Evolutionary conservation across 345 rosid genomes (phyloP).

Genomic region (Moricandia arvensis): DNA sequence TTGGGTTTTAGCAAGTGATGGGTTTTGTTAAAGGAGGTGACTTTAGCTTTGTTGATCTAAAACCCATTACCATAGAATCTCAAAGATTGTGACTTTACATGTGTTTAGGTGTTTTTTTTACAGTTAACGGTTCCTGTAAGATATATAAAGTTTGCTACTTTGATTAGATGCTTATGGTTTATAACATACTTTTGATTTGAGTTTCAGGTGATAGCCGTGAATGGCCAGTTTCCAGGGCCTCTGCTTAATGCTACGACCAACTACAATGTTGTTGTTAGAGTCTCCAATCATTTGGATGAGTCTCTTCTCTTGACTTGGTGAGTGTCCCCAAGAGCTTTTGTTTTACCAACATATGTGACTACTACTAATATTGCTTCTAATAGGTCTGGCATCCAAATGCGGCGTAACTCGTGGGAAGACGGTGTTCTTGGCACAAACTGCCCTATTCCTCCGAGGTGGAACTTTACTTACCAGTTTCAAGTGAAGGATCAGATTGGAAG

Average conservation of each 20-base stretch:
- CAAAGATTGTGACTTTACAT: background rate
- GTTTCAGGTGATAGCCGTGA: background rate
- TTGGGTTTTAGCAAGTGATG: background rate
- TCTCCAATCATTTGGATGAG: background rate
- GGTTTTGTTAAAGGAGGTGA: background rate
- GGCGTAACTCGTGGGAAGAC: background rate
- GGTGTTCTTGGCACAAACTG: background rate
- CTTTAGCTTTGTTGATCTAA: background rate
- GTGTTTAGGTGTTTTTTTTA: background rate
- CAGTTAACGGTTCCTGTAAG: background rate
- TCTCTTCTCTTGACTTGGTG: background rate
- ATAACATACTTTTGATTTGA: background rate
- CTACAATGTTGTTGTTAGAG: background rate
- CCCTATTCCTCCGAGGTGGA: background rate
- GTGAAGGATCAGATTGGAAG: background rate
- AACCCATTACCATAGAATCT: background rate
- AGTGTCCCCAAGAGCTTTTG: background rate
- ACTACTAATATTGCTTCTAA: background rate
- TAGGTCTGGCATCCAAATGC: background rate
- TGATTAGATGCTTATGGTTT: background rate
- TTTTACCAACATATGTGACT: background rate
- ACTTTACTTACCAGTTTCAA: background rate
- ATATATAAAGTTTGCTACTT: background rate
- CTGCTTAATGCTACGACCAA: background rate
- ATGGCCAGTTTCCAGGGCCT: background rate